Evolutionary conservation across 306 rosid genomes (phyloP), one percentile per base, ranked within the genome.

Genomic region (Begonia fuchsioides): DNA sequence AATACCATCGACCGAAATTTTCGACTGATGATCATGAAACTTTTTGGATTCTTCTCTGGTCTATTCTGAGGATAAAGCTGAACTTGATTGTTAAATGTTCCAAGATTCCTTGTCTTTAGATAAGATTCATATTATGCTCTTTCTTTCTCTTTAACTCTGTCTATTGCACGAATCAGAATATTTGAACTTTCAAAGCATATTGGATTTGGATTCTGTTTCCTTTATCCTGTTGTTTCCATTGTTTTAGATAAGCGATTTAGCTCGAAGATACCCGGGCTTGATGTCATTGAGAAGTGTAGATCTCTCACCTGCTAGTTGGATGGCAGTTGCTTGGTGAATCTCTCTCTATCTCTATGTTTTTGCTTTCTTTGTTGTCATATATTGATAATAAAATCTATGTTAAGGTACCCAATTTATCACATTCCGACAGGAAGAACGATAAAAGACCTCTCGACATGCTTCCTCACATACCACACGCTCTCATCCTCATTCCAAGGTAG

Each of bases 221-320:
- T 41, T 41, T 6, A 41, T 10, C 45, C 10, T 0, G 12, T 11
- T n/a, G 12, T 41, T 41, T 41, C 14, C 45, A 10, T 41, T n/a
- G 45, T 73, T 76, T 67, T 75, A 92, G 98, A 82, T 92, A 13
- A 71, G 55, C 49, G 75, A 63, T 18, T 71, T 90, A 53, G 77
- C 87, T 62, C 79, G 75, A 67, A 77, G 95, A 70, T 77, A 60
- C 76, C 92, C 95, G 1, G 94, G 85, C 38, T 79, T 90, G 82
- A 75, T 67, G 87, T 77, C 96, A 54, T 71, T 90, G 49, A 85
- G 86, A 58, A 92, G 96, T 14, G 98, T 92, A 51, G 98, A 92
- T 77, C 86, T 92, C 45, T 92, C 96, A 5, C 98, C 98, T 40
- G 96, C 98, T 56, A 92, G 94, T 67, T 92, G 98, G 98, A 85